Evolutionary conservation across 768 basidiomycete genomes (phyloP).

Genomic region (Pisolithus tinctorius): DNA sequence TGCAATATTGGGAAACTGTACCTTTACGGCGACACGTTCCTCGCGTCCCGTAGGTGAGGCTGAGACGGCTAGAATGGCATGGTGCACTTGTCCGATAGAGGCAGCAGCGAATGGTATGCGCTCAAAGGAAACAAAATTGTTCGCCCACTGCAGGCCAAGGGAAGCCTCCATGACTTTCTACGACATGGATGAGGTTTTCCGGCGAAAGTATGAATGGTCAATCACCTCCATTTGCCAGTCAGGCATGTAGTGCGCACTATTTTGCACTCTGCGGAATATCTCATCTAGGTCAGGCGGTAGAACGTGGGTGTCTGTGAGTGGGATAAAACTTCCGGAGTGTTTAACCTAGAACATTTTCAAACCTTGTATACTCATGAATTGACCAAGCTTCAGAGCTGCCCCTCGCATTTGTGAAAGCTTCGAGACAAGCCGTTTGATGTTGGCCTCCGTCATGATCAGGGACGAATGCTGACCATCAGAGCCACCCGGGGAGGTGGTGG

Average conservation of each 20-base stretch:
- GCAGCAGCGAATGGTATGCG: slow-evolving; percentile 91
- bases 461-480: slow-evolving; percentile 31
- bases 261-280: slow-evolving; percentile 87
- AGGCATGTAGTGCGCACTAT: slow-evolving; percentile 97
- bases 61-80: slow-evolving; percentile 50
- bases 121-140: slow-evolving; percentile 68
- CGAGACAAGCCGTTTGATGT: slow-evolving; percentile 81
- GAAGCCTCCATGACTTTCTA: slow-evolving; percentile 69
- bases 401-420: slow-evolving; percentile 96
- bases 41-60: slow-evolving; percentile 48
- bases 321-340: not conserved
- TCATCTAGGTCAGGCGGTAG: slow-evolving; percentile 83
- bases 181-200: not conserved
- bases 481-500: slow-evolving; percentile 34
- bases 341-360: slow-evolving; percentile 1
- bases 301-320: slow-evolving; percentile 68
- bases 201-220: not conserved
- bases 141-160: slow-evolving; percentile 69
- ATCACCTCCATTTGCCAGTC: slow-evolving; percentile 94
- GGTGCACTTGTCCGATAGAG: slow-evolving; percentile 95
- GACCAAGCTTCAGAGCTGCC: slow-evolving; percentile 92
- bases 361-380: slow-evolving; percentile 97
- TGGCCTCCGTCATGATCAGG: slow-evolving; percentile 85
- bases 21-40: slow-evolving; percentile 71
- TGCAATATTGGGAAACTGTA: slow-evolving; percentile 92